These are phyloP conservation scores for Pleurotus ostreatus DNA, from an alignment of 768 basidiomycete species.

Conservation along the genomic window DNA sequence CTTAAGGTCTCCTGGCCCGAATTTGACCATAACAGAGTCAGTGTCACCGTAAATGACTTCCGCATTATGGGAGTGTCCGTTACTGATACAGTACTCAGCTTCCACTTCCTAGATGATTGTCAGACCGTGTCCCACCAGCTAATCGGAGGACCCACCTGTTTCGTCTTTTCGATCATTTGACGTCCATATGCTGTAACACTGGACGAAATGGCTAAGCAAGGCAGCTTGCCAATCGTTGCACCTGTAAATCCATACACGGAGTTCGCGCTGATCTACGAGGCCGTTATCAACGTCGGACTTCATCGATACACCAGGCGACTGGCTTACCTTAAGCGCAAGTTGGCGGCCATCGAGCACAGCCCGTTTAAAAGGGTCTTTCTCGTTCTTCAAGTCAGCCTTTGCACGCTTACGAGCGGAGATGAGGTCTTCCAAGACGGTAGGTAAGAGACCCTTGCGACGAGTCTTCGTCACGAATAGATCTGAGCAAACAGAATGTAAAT, in stretches of 20 bases:
- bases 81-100: constrained; percentile 76
- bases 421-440: constrained; percentile 89
- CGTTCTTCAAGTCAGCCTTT: constrained; percentile 93
- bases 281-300: background rate
- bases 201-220: constrained; percentile 94
- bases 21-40: constrained; percentile 98
- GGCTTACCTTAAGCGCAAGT: constrained; percentile 82
- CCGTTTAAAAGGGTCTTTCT: constrained; percentile 94
- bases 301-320: background rate
- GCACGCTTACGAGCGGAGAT: constrained; percentile 92
- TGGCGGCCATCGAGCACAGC: constrained; percentile 98
- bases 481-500: constrained; percentile 21
- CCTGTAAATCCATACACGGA: constrained; percentile 99
- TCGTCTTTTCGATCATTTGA: constrained; percentile 98
- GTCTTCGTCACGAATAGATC: constrained; percentile 79
- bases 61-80: constrained; percentile 84
- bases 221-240: constrained; percentile 94
- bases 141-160: constrained; percentile 48
- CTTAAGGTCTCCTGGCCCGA: constrained; percentile 84
- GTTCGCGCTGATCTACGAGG: constrained; percentile 88
- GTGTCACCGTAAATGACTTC: constrained; percentile 98
- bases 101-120: constrained; percentile 69
- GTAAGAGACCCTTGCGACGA: constrained; percentile 83
- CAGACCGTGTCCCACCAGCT: background rate
- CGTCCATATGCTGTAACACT: constrained; percentile 95